Conservation (phyloP, 495 filamentous ascomycete genomes). For the Xylaria acuta region DNA sequence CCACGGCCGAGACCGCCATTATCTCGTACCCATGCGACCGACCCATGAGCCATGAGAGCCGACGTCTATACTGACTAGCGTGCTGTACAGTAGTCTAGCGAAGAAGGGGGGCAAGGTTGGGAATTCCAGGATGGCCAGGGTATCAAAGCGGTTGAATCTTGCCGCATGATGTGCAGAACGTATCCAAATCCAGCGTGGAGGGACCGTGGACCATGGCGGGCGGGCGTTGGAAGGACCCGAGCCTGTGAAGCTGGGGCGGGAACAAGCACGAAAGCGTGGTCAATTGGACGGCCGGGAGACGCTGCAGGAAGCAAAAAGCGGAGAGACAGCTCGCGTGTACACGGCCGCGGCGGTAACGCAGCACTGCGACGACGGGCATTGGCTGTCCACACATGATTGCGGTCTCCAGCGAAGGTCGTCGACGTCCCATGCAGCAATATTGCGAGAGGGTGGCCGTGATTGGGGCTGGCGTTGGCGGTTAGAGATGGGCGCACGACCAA, state of each 20-base stretch:
- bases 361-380: slow-evolving; percentile 26
- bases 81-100: neutral
- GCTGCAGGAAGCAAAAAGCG: slow-evolving; percentile 5
- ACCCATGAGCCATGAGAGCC: slow-evolving; percentile 25
- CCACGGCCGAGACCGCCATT: slow-evolving; percentile 37
- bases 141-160: slow-evolving; percentile 22
- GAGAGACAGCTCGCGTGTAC: slow-evolving; percentile 2
- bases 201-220: neutral
- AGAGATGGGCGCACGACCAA: slow-evolving; percentile 45
- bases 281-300: slow-evolving; percentile 11
- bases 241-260: slow-evolving; percentile 19
- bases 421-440: slow-evolving; percentile 13
- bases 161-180: slow-evolving; percentile 41
- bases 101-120: neutral
- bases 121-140: slow-evolving; percentile 19
- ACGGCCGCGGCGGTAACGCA: slow-evolving; percentile 31
- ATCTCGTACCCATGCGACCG: slow-evolving; percentile 33
- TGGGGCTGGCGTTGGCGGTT: slow-evolving; percentile 51
- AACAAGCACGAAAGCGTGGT: slow-evolving; percentile 24
- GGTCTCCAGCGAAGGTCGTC: slow-evolving; percentile 8
- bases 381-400: slow-evolving; percentile 28
- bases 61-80: neutral
- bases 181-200: slow-evolving; percentile 28
- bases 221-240: slow-evolving; percentile 7
- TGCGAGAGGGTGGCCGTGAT: slow-evolving; percentile 42